Evolutionary conservation across 2,329 filamentous ascomycete genomes (phyloP).

Genomic region (Magnaporthales sp.): DNA sequence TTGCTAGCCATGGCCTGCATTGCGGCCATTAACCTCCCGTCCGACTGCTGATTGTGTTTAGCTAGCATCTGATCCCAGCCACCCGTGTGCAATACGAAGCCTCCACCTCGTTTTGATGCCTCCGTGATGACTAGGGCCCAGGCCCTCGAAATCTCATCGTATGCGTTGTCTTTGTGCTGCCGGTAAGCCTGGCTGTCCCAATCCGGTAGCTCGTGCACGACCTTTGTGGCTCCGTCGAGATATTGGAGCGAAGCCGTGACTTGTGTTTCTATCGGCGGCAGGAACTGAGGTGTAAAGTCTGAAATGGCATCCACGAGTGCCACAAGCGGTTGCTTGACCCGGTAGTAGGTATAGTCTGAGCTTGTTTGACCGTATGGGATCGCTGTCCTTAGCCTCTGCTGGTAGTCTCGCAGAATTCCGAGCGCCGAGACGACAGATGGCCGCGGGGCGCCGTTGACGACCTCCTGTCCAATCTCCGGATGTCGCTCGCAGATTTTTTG

Average conservation of each 20-base stretch:
- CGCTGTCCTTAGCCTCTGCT: conserved; percentile 63
- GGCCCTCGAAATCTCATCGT: conserved; percentile 89
- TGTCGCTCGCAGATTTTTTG: conserved; percentile 86
- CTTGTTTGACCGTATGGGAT: conserved; percentile 80
- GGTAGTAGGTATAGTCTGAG: conserved; percentile 91
- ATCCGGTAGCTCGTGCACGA: conserved; percentile 81
- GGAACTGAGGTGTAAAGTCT: conserved; percentile 92
- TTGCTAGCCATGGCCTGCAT: conserved; percentile 62
- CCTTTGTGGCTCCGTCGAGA: conserved; percentile 79
- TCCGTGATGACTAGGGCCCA: conserved; percentile 91
- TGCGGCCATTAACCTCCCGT: conserved; percentile 71
- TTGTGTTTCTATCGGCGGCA: conserved; percentile 84
- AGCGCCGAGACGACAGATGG: conserved; percentile 76
- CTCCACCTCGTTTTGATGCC: conserved; percentile 81
- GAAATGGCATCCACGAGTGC: conserved; percentile 81
- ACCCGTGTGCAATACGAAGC: conserved; percentile 80
- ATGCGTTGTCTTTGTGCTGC: conserved; percentile 88
- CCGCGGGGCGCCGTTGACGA: conserved; percentile 75
- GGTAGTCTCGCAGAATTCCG: conserved; percentile 73
- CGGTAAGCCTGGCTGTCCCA: conserved; percentile 87
- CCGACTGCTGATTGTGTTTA: conserved; percentile 81
- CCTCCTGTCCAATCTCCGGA: conserved; percentile 76
- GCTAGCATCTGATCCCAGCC: conserved; percentile 85
- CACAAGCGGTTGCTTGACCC: conserved; percentile 71
- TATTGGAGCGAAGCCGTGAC: conserved; percentile 77